Conservation (phyloP, 495 filamentous ascomycete species). For the Hypoxylon subgilvum region DNA sequence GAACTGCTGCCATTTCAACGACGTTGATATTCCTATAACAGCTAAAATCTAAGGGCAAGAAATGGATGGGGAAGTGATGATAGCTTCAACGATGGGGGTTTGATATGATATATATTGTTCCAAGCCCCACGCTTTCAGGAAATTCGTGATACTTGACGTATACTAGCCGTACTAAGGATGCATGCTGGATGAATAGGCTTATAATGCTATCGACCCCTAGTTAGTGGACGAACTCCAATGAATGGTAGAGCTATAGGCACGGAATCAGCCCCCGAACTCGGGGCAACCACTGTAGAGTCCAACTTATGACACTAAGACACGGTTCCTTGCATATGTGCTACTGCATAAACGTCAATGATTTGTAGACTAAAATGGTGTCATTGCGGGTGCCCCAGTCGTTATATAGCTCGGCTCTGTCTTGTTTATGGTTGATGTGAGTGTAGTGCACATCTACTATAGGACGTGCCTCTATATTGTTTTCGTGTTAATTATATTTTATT, state of each 20-base stretch:
- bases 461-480: background rate
- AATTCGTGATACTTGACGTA: background rate
- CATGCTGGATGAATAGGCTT: too few relatives aligned
- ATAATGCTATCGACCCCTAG: too few relatives aligned
- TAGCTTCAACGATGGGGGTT: too few relatives aligned
- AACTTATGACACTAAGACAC: constrained; percentile 19
- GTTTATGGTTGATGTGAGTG: background rate
- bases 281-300: background rate
- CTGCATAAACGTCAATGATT: constrained; percentile 17
- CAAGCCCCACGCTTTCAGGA: too few relatives aligned
- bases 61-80: too few relatives aligned
- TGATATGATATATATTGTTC: too few relatives aligned
- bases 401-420: constrained; percentile 9
- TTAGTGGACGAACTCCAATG: background rate
- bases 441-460: constrained; percentile 5
- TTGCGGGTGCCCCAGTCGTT: constrained; percentile 18
- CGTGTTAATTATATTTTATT: too few relatives aligned
- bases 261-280: constrained; percentile 15
- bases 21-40: background rate
- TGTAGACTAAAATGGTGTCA: constrained; percentile 36
- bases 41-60: too few relatives aligned
- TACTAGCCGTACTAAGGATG: background rate
- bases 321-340: constrained; percentile 21
- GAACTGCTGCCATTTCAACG: background rate
- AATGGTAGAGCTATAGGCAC: background rate